Percentiles rank a stretch among this genome's conserved stretches.
phyloP scores from a whole-genome alignment of 106 monocot genomes.

The Allium fistulosum region DNA sequence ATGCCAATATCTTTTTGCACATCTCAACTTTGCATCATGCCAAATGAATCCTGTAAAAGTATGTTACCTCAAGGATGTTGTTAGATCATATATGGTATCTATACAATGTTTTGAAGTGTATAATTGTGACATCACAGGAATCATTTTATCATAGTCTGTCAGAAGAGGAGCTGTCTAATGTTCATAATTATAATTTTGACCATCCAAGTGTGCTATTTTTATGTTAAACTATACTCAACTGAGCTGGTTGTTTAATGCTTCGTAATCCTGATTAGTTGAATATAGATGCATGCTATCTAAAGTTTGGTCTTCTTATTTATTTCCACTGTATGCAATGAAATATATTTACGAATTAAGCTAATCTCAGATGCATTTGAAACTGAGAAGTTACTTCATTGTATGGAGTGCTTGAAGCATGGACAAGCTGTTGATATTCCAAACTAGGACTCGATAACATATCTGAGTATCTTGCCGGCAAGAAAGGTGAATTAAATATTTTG shows the following conservation, averaged over 20 bases:
- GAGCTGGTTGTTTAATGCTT: too few relatives aligned
- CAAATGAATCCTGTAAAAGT: too few relatives aligned
- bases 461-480: constrained; percentile 46
- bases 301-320: background rate
- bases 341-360: constrained; percentile 7
- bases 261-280: background rate
- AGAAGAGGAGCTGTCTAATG: constrained; percentile 41
- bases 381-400: constrained; percentile 62
- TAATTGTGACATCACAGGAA: constrained; percentile 33
- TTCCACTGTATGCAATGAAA: too few relatives aligned
- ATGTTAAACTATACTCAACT: too few relatives aligned
- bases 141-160: constrained; percentile 60
- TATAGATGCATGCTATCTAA: background rate
- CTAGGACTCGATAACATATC: constrained; percentile 68
- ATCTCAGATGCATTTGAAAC: constrained; percentile 92
- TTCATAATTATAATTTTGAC: constrained; percentile 75
- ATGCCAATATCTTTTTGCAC: too few relatives aligned
- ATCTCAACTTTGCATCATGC: too few relatives aligned
- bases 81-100: too few relatives aligned
- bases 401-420: constrained; percentile 69
- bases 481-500: constrained; percentile 50
- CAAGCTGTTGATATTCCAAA: constrained; percentile 71
- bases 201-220: constrained; percentile 44
- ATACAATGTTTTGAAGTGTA: too few relatives aligned
- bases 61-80: too few relatives aligned